A percentile compares a stretch with the other conserved stretches of the same genome.
Conservation (phyloP, 176 grass and related monocot species). For the Chrysopogon serrulatus region DNA sequence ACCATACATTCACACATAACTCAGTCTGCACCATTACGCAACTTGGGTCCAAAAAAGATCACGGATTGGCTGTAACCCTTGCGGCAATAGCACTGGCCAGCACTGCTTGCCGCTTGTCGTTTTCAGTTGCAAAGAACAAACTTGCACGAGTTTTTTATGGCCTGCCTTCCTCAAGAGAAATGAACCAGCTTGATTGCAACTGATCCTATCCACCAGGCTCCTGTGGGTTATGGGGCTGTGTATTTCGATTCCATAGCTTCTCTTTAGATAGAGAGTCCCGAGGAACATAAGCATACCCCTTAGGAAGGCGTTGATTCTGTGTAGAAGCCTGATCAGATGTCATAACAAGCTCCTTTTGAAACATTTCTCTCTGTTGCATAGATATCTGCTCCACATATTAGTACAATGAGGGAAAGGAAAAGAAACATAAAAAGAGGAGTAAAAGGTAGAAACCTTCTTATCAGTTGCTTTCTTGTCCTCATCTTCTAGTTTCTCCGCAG, state of each 20-base stretch:
- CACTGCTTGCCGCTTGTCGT: background rate
- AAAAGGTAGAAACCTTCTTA: constrained; percentile 49
- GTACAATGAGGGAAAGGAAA: constrained; percentile 8
- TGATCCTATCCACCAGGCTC: constrained; percentile 78
- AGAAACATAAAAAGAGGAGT: constrained; percentile 11
- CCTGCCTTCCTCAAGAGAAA: constrained; percentile 27
- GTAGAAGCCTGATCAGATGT: constrained; percentile 90
- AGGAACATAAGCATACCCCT: constrained; percentile 90
- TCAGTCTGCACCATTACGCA: constrained; percentile 44
- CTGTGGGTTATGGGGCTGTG: constrained; percentile 52
- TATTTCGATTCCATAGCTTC: constrained; percentile 42
- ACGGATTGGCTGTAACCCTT: constrained; percentile 27
- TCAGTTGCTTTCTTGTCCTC: constrained; percentile 62
- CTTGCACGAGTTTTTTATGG: background rate
- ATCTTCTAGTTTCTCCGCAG: constrained; percentile 53
- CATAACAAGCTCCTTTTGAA: constrained; percentile 87
- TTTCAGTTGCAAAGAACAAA: constrained; percentile 25
- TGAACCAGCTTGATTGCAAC: constrained; percentile 30
- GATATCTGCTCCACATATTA: constrained; percentile 23
- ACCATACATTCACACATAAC: constrained; percentile 32
- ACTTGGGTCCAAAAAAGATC: constrained; percentile 32
- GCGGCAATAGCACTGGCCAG: constrained; percentile 17
- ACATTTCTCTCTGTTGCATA: constrained; percentile 58
- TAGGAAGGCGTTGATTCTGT: constrained; percentile 89
- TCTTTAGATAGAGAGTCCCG: constrained; percentile 93